Evolutionary conservation across 106 monocot genomes (phyloP).

Genomic region (Acorus gramineus): DNA sequence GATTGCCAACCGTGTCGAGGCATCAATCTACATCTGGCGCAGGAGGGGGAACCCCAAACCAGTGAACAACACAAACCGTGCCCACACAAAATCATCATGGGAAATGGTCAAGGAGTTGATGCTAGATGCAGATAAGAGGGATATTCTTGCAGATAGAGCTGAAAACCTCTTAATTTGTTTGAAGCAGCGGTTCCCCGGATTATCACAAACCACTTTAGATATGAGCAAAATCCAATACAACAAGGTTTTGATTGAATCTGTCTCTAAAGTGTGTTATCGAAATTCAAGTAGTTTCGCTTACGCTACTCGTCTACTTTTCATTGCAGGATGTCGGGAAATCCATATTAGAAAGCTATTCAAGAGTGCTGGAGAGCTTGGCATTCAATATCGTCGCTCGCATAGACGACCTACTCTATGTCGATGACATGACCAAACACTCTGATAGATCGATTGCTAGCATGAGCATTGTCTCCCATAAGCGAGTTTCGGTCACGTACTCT

Average conservation of each 20-base stretch:
- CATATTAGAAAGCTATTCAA: constrained; percentile 87
- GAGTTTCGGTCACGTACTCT: constrained; percentile 22
- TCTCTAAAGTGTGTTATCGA: too few species aligned
- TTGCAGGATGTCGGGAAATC: constrained; percentile 85
- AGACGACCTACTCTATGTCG: constrained; percentile 70
- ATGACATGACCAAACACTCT: constrained; percentile 51
- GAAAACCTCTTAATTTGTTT: constrained; percentile 70
- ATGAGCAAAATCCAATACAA: constrained; percentile 91
- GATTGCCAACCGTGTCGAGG: constrained; percentile 83
- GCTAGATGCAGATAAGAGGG: constrained; percentile 55
- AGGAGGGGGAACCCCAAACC: constrained; percentile 24
- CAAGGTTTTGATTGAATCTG: constrained; percentile 35
- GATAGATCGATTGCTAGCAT: constrained; percentile 28
- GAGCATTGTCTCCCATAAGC: constrained; percentile 24
- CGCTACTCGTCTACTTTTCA: too few species aligned
- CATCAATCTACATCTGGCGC: constrained; percentile 69
- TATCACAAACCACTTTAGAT: constrained; percentile 81
- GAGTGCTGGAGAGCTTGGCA: constrained; percentile 89
- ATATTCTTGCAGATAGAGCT: constrained; percentile 75
- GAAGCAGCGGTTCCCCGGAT: constrained; percentile 85
- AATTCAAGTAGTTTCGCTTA: too few species aligned
- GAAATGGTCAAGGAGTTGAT: constrained; percentile 64
- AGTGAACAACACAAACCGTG: constrained; percentile 15
- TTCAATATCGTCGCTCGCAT: constrained; percentile 85
- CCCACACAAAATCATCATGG: constrained; percentile 42